Evolutionary conservation across 2,329 filamentous ascomycete species (phyloP).

Genomic region (Monosporascus ibericus): DNA sequence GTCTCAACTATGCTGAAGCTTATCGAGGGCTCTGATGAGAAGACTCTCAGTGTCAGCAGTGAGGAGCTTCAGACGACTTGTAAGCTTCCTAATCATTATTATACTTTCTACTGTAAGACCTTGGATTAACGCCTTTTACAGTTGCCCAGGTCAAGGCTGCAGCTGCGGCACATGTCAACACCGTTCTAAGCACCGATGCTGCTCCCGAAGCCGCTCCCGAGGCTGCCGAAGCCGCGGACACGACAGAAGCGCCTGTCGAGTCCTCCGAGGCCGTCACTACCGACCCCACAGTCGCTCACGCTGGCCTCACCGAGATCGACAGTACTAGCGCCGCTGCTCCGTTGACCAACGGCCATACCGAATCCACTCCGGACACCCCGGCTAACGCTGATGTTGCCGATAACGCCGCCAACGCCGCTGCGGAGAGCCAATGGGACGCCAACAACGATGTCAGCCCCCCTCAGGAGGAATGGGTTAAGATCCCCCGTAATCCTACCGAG

Average conservation of each 20-base stretch:
- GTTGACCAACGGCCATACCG: constrained; percentile 38
- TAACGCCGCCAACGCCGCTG: constrained; percentile 53
- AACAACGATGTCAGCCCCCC: constrained; percentile 39
- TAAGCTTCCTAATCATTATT: constrained; percentile 36
- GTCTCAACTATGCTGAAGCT: constrained; percentile 72
- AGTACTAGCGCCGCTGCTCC: constrained; percentile 33
- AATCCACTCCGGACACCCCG: constrained; percentile 30
- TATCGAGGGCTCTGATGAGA: constrained; percentile 64
- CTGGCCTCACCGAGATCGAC: constrained; percentile 62
- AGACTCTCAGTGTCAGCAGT: constrained; percentile 58
- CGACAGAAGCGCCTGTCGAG: constrained; percentile 26
- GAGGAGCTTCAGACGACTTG: constrained; percentile 65
- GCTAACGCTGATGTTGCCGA: constrained; percentile 47
- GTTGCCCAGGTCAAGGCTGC: constrained; percentile 54
- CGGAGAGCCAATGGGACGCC: constrained; percentile 60
- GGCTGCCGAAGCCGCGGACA: constrained; percentile 27
- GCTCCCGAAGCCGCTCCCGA: constrained; percentile 27
- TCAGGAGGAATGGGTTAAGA: constrained; percentile 69
- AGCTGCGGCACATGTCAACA: constrained; percentile 43
- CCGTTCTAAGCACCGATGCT: constrained; percentile 25
- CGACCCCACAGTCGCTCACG: constrained; percentile 63
- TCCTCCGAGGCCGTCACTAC: constrained; percentile 33
- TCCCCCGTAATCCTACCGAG: constrained; percentile 67
- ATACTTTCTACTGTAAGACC: constrained; percentile 2
- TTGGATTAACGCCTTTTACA: constrained; percentile 25